These are phyloP conservation scores for Corynespora cassiicola DNA, from an alignment of 2,329 filamentous ascomycete genomes.

Conservation along the genomic window DNA sequence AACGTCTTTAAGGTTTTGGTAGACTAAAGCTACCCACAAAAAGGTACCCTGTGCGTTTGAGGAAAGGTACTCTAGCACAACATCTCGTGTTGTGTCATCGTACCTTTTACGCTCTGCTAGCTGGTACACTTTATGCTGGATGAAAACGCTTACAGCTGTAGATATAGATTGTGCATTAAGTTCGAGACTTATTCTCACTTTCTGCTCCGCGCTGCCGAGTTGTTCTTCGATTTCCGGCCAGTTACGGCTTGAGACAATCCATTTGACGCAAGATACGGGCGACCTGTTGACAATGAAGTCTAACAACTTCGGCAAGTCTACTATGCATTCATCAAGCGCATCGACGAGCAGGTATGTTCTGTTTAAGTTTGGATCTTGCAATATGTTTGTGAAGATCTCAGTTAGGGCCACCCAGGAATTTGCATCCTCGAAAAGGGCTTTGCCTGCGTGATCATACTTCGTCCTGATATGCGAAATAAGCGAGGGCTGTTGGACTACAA, in stretches of 20 bases:
- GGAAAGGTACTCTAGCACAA: constrained; percentile 21
- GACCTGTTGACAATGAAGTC: constrained; percentile 4
- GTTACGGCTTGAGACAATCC: constrained; percentile 47
- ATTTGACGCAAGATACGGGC: constrained; percentile 26
- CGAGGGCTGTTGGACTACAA: constrained; percentile 41
- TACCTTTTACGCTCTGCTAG: constrained; percentile 22
- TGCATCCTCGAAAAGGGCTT: constrained; percentile 47
- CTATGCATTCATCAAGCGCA: constrained; percentile 7
- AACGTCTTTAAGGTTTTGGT: constrained; percentile 32
- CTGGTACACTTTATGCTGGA: constrained; percentile 37
- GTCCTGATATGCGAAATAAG: constrained; percentile 44
- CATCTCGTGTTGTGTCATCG: constrained; percentile 10
- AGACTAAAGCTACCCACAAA: constrained; percentile 39
- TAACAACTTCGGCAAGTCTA: constrained; percentile 5
- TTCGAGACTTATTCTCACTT: constrained; percentile 36
- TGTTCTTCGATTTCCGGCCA: constrained; percentile 40
- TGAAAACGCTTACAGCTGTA: constrained; percentile 45
- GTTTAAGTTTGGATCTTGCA: constrained; percentile 37
- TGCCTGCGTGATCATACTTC: constrained; percentile 49
- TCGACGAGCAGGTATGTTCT: constrained; percentile 5
- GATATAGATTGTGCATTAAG: constrained; percentile 39
- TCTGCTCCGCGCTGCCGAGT: constrained; percentile 23
- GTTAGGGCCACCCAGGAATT: constrained; percentile 48
- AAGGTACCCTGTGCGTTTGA: constrained; percentile 49
- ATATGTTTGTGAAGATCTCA: constrained; percentile 46